Evolutionary conservation across 1,139 yeast genomes (phyloP), one percentile per base, ranked within the genome.

Genomic region (Yamadazyma taylorii): DNA sequence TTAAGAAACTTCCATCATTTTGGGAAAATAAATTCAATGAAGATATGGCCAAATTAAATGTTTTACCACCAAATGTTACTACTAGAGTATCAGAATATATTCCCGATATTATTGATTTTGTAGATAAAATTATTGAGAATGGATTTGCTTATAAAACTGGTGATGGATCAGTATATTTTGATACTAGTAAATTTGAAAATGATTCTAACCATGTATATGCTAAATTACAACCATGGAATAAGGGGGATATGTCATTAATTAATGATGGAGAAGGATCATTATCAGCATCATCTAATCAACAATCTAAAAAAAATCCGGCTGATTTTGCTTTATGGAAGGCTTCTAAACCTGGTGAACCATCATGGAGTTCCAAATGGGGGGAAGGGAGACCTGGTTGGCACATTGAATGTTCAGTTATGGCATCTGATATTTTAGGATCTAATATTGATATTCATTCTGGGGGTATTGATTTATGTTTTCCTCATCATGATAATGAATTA

Each of bases 321-420:
- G 99, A 92, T 62, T 92, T 92, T 64, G 98, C 98, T 0, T 72
- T 92, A 30, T 92, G 99, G 99, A 92, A 92, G 60, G 81, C 92
- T 2, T 85, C 96, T 12, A 92, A 92, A 58, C 92, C 95, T 1
- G 99, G 99, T 51, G 99, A 92, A 66, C 99, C 99, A 14, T 77
- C 81, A 32, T 92, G 98, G 97, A 75, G 74, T 3, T 87, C 96
- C 2, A 90, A 94, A 28, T 92, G 97, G 97, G 98, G 98, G 24
- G 72, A 74, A 42, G 99, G 98, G 34, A 84, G 99, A 60, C 99
- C 99, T 3, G 99, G 99, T 2, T 92, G 99, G 99, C 99, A 92
- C 60, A 92, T 92, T 61, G 99, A 92, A 65, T 92, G 99, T 73
- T 89, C 97, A 5, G 98, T 92, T 12, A 92, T 92, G 99, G 98